Conservation (phyloP, 1,139 yeast genomes). For the Blastobotrys petasosporus region DNA sequence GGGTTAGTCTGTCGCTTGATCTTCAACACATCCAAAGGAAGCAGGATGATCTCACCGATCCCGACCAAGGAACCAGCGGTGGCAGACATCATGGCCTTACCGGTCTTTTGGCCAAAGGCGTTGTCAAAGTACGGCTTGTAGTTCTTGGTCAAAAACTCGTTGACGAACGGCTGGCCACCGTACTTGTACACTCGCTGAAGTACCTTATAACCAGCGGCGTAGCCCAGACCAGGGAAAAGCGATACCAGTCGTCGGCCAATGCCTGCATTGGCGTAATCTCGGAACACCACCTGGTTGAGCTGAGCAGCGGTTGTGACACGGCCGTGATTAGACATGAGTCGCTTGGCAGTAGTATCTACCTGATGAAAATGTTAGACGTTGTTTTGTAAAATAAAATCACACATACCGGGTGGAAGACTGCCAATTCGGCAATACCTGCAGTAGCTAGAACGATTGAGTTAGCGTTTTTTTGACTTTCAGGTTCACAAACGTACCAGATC, state of each 20-base stretch:
- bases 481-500: slow-evolving; percentile 54
- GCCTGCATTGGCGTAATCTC: slow-evolving; percentile 69
- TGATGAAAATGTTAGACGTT: background rate
- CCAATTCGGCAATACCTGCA: slow-evolving; percentile 95
- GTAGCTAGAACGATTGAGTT: slow-evolving; percentile 50
- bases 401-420: slow-evolving; percentile 85
- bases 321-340: slow-evolving; percentile 93
- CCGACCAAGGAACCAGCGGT: slow-evolving; percentile 97
- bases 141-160: slow-evolving; percentile 78
- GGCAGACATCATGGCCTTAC: slow-evolving; percentile 93
- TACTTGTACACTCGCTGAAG: slow-evolving; percentile 96
- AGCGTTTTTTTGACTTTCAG: background rate
- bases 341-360: slow-evolving; percentile 89
- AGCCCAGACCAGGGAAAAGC: slow-evolving; percentile 95
- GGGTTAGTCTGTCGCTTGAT: slow-evolving; percentile 99
- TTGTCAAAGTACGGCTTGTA: slow-evolving; percentile 65
- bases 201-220: slow-evolving; percentile 95
- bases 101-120: slow-evolving; percentile 86
- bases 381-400: too few species aligned
- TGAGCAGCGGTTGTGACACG: slow-evolving; percentile 53
- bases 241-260: slow-evolving; percentile 69
- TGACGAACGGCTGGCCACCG: slow-evolving; percentile 99
- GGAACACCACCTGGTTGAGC: slow-evolving; percentile 80
- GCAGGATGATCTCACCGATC: slow-evolving; percentile 91
- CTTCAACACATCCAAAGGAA: slow-evolving; percentile 93